Conservation (phyloP, 2,329 filamentous ascomycete species). For the Fusarium beomiforme region DNA sequence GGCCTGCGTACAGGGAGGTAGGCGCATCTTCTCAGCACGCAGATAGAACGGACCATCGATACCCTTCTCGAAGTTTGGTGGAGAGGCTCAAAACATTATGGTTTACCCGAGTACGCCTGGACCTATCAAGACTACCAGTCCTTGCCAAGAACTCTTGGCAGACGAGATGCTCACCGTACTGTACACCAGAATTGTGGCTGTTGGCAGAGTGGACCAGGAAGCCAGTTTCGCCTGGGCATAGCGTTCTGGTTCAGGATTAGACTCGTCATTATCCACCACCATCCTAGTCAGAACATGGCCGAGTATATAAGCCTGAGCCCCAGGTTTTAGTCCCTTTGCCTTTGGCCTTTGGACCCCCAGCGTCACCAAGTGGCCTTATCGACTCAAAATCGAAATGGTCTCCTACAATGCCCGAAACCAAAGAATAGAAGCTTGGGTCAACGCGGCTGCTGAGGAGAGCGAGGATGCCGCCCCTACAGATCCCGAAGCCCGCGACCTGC, state of each 20-base stretch:
- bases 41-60: slow-evolving; percentile 18
- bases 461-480: slow-evolving; percentile 37
- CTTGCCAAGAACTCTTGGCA: slow-evolving; percentile 30
- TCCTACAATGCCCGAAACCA: slow-evolving; percentile 38
- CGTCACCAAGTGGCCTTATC: slow-evolving; percentile 36
- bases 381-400: slow-evolving; percentile 39
- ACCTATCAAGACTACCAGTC: slow-evolving; percentile 36
- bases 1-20: slow-evolving; percentile 18
- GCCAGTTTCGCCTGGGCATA: slow-evolving; percentile 35
- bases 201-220: slow-evolving; percentile 35
- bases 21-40: slow-evolving; percentile 19
- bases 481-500: slow-evolving; percentile 42
- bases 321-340: slow-evolving; percentile 18
- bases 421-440: slow-evolving; percentile 41
- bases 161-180: slow-evolving; percentile 33
- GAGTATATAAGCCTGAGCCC: slow-evolving; percentile 41
- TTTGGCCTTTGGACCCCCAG: slow-evolving; percentile 23
- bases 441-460: slow-evolving; percentile 37
- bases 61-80: slow-evolving; percentile 30
- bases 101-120: slow-evolving; percentile 24
- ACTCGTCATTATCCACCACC: slow-evolving; percentile 36
- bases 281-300: slow-evolving; percentile 23
- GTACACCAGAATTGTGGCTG: slow-evolving; percentile 40
- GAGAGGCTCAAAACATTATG: slow-evolving; percentile 18
- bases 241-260: slow-evolving; percentile 29